Conservation (phyloP, 2,329 filamentous ascomycete genomes). For the Colletotrichum tropicicola region DNA sequence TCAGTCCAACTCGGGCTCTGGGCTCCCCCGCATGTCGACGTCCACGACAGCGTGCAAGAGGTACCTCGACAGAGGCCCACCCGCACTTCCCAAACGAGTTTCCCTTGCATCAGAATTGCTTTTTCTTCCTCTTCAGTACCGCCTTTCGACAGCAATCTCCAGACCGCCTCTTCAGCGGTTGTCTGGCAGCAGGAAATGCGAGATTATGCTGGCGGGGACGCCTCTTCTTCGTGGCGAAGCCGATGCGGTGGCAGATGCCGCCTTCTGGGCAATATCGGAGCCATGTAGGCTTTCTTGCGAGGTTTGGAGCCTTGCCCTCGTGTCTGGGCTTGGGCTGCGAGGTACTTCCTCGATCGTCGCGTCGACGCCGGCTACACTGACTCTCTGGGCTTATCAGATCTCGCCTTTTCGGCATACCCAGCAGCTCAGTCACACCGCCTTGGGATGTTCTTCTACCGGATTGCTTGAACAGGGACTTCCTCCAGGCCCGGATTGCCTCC, state of each 20-base stretch:
- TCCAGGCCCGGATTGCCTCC: too few species aligned
- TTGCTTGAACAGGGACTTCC: too few species aligned
- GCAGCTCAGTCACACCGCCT: not conserved
- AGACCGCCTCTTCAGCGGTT: conserved; percentile 4
- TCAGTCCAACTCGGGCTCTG: too few species aligned
- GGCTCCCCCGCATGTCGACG: not conserved
- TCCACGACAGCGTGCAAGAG: not conserved
- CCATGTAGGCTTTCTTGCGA: too few species aligned
- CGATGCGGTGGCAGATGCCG: not conserved
- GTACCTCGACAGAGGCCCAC: not conserved
- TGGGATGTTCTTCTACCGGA: not conserved
- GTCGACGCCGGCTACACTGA: not conserved
- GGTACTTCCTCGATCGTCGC: not conserved
- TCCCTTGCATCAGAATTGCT: not conserved
- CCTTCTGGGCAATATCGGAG: not conserved
- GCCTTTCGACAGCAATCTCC: not conserved
- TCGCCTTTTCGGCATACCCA: not conserved
- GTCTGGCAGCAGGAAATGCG: not conserved
- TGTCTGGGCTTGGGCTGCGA: not conserved
- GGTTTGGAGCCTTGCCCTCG: too few species aligned
- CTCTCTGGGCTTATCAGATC: not conserved
- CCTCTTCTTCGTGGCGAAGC: not conserved
- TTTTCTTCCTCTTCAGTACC: not conserved
- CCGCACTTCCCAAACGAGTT: not conserved
- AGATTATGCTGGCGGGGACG: not conserved